Percentiles rank a stretch among this genome's conserved stretches.
phyloP scores from a whole-genome alignment of 2,329 filamentous ascomycete genomes.

The Amauroascus niger region DNA sequence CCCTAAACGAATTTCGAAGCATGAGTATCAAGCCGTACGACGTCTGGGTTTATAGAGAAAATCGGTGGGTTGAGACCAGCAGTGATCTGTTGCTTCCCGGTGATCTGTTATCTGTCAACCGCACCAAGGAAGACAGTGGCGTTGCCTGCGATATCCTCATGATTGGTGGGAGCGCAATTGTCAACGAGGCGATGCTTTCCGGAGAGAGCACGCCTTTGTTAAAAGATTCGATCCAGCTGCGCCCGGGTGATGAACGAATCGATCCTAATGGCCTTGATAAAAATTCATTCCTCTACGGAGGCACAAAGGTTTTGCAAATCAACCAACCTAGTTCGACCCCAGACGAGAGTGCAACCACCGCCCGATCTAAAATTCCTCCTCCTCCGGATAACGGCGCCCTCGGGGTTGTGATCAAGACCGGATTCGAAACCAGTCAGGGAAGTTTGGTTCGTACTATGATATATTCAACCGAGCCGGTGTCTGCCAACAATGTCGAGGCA shows the following conservation, averaged over 20 bases:
- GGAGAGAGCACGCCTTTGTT: conserved; percentile 94
- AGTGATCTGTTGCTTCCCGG: conserved; percentile 90
- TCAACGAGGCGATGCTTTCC: conserved; percentile 98
- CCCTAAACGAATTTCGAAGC: conserved; percentile 88
- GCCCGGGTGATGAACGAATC: conserved; percentile 67
- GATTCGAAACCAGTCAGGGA: conserved; percentile 96
- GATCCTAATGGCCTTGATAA: conserved; percentile 92
- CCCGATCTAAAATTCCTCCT: conserved; percentile 58
- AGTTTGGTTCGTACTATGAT: conserved; percentile 99
- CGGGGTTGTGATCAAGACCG: conserved; percentile 91
- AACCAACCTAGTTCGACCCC: conserved; percentile 68
- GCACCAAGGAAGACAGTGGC: conserved; percentile 93
- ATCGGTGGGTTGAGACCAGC: conserved; percentile 77
- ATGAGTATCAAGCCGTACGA: conserved; percentile 99
- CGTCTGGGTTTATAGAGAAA: conserved; percentile 77
- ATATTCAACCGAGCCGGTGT: conserved; percentile 96
- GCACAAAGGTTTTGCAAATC: conserved; percentile 93
- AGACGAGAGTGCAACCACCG: conserved; percentile 52
- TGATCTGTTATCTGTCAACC: conserved; percentile 81
- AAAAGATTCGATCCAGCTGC: conserved; percentile 89
- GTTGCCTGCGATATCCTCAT: conserved; percentile 96
- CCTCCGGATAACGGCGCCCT: conserved; percentile 89
- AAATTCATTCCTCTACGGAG: conserved; percentile 91
- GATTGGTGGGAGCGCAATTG: conserved; percentile 89
- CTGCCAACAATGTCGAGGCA: conserved; percentile 94